Evolutionary conservation across 768 basidiomycete species (phyloP), one percentile per base, ranked within the genome.

Genomic region (Leccinum subtestaceum): DNA sequence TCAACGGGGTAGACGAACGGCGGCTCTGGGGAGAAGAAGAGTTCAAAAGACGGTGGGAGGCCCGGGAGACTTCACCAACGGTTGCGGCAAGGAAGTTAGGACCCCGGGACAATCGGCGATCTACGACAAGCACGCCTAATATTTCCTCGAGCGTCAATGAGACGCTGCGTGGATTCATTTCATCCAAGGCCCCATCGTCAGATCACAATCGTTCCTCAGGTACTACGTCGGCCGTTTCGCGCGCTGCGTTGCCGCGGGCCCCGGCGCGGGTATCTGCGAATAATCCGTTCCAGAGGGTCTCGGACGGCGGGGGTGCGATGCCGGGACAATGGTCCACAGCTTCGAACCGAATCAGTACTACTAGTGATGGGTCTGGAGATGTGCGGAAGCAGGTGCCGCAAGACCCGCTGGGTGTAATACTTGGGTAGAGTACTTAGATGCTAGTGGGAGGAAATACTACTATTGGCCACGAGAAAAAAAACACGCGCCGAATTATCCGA

Each of bases 11-110:
- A 47, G 91, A 93, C 21, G 85, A 88, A 45, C 84, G 84, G 27
- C 79, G 87, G 51, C 74, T 93, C 45, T 74, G 85, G 56, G 81
- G 85, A 34, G 86, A 85, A 60, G 78, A 75, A 55, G 80, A 81
- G 47, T 69, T 74, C 53, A 66, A 65, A 47, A 78, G 74, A 65
- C 77, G 77, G 65, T 70, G 72, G 64, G 75, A 67, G 40, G 56
- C 53, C 55, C 69, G 68, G 23, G 68, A 64, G 55, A 63, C 64
- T 54, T 69, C 63, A 17, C 66, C 64, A 27, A 64, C 65, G 19
- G 64, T 62, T 36, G 58, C 66, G 6, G 52, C 65, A 65, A 29
- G 77, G 56, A 59, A 59, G 29, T 27, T 61, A 29, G 62, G 52
- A 32, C 59, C 60, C 11, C 40, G 63, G 43, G 43, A 45, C 17